Base-by-base conservation (phyloP, 805 yeast genomes). In the Cyberlindnera samutprakarnensis region DNA sequence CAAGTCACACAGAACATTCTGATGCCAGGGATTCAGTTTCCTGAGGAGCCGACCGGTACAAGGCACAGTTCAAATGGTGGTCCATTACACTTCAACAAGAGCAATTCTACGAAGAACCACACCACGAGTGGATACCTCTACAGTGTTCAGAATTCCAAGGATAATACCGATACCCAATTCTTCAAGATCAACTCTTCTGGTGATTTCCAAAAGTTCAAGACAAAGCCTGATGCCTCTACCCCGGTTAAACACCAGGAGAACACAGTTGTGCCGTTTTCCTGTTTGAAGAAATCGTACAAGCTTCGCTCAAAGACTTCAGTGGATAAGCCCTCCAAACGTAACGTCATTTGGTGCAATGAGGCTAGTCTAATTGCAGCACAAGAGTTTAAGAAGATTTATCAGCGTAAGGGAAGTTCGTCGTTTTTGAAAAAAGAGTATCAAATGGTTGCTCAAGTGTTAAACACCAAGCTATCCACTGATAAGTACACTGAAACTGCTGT, bases 351-450 rank as follows among this genome's bases (percentile, higher is more conserved):
- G 44, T 27, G 34, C 9, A 34, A 41, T 14, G 44, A 41, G 21
- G 37, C 40, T 7, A 41, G 41, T 23, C 21, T 37, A 2, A 11
- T 20, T 18, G 44, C 44, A 16, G 44, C 44, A 6, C 5, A 14
- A 2, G 38, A 37, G 37, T 41, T 41, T 34, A 35, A 31, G 19
- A 22, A 14, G n/a, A 24, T 41, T 3, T 36, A 25, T 11, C 32
- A 28, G 11, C 12, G 9, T 11, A 41, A 41, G 25, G 35, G 27
- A n/a, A 37, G 42, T 10, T 36, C 44, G 6, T 41, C 44, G 2
- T 38, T 41, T 27, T 15, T 41, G 33, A 37, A 37, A 28, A 37
- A 17, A 14, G 44, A 41, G 30, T 41, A 41, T 15, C 42, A 36
- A 14, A 32, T 24, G 16, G 28, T 41, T 18, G 42, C 44, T 5